A percentile compares a stretch with the other conserved stretches of the same genome.
These are phyloP conservation scores for Apocynum venetum DNA, from an alignment of 257 asterid genomes.

Conservation along the genomic window DNA sequence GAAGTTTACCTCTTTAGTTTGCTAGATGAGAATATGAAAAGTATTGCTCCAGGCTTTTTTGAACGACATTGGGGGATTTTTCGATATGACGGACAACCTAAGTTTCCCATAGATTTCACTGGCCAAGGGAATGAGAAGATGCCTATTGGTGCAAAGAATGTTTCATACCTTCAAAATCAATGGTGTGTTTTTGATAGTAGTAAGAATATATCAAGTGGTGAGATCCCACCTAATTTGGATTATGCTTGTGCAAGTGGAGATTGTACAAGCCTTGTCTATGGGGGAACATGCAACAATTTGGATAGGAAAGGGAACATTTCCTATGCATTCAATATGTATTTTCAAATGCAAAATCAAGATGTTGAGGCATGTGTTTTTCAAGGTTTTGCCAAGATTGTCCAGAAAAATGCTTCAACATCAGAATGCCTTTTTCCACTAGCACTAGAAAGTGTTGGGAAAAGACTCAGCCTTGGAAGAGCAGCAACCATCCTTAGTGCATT, in stretches of 20 bases:
- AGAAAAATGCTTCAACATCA: constrained; percentile 26
- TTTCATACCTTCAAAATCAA: constrained; percentile 4
- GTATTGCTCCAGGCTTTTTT: constrained; percentile 9
- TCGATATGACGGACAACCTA: constrained; percentile 43
- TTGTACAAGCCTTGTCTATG: constrained; percentile 33
- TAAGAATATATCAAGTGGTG: background rate
- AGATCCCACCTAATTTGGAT: background rate
- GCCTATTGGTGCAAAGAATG: constrained; percentile 37
- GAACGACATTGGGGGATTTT: constrained; percentile 58
- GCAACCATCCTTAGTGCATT: background rate
- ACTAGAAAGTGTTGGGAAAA: constrained; percentile 7
- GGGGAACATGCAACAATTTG: constrained; percentile 38
- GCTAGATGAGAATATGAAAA: constrained; percentile 32
- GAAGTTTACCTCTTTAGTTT: constrained; percentile 35
- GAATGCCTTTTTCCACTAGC: constrained; percentile 26
- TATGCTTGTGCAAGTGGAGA: constrained; percentile 30
- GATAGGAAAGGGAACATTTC: constrained; percentile 21
- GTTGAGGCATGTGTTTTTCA: constrained; percentile 25
- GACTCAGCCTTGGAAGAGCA: background rate
- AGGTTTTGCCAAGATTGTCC: constrained; percentile 32
- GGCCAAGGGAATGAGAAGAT: constrained; percentile 28
- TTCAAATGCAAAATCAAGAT: constrained; percentile 35
- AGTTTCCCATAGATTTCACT: constrained; percentile 41
- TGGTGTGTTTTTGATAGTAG: constrained; percentile 18
- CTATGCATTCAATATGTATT: constrained; percentile 44